Base-by-base conservation (phyloP, 345 rosid species). In the Aquilaria malaccensis region DNA sequence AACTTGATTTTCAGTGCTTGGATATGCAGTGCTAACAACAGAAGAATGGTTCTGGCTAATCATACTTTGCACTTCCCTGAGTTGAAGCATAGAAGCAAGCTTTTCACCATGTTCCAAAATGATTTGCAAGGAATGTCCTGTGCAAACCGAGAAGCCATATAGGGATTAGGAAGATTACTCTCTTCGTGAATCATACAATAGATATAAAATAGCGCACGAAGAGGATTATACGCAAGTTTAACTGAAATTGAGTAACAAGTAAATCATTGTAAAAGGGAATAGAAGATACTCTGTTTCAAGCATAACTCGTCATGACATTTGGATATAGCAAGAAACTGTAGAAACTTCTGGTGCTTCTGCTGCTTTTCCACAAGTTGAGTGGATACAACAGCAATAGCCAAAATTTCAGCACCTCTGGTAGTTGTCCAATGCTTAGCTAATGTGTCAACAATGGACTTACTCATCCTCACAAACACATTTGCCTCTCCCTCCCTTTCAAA, bases 371-470 rank as follows among this genome's bases (percentile, higher is more conserved):
- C 61, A 50, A 90, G 85, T 72, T 90, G 99, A 59, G 79, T 69
- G 50, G 87, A 86, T 41, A 89, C 67, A 56, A 85, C 84, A 53
- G 85, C 72, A 87, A 82, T 76, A 46, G 95, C 76, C 70, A 90
- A 80, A 63, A 94, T 84, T 78, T 94, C 99, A 79, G 88, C 92
- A 60, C 97, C 99, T 76, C 97, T 88, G 62, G 92, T 90, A 58
- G 96, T 90, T 59, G 97, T 86, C 99, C 97, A 94, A 69, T 94
- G 99, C 77, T 94, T 94, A 69, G 97, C 94, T 68, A 94, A 83
- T 67, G 95, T 87, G 80, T 90, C 95, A 56, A 86, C 89, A 47
- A 94, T 87, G 5, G 87, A 84, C 79, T 83, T 90, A 72, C 99
- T 94, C 60, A 72, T 80, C 68, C 91, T 80, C 43, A 86, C 81